Base-by-base conservation (phyloP, 371 early-diverging fungal genomes). In the Polyrhizophydium stewartii region DNA sequence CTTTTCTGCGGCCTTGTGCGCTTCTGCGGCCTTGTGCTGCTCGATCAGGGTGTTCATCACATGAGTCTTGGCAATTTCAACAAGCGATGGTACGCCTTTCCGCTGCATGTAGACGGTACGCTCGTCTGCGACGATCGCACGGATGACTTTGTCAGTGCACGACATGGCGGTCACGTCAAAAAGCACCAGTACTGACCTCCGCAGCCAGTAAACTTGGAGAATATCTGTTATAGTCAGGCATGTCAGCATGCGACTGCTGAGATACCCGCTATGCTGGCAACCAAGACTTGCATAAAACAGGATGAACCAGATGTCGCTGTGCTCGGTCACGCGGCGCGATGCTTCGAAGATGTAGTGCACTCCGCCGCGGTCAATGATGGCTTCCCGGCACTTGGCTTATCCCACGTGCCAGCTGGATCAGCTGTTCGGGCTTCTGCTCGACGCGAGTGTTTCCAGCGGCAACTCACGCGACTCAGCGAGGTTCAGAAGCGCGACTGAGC, bases 321-420 rank as follows among this genome's bases (percentile, higher is more conserved):
- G 56, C 16, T 58, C 56, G 30, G 7, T 38, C 1, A 46, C 46
- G 47, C 38, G 33, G 2, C 19, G 27, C 28, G 63, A 53, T 3
- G 70, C 70, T 22, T 63, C 53, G 55, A 60, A 63, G 7, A 70
- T 60, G 21, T 52, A 56, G 30, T 57, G 61, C 13, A 70, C 41
- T 7, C 66, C 70, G 1, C 70, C 66, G 13, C 21, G 5, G 28
- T 32, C 53, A 6, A 64, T 59, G 16, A 70, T 60, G 21, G 17
- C 57, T 21, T 40, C 53, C 7, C 64, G 25, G 61, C 66, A 70
- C 41, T 66, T 65, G 30, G 41, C 70, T 66, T 33, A 6, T 1
- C 17, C 9, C 12, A 30, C 28, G 10, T 31, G 17, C 10, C 31
- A 55, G 55, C 32, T 27, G 37, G 12, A 21, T 10, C 24, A 21